These are phyloP conservation scores for Halophytophthora polymorphica DNA, from an alignment of 352 stramenopile genomes.

Conservation along the genomic window DNA sequence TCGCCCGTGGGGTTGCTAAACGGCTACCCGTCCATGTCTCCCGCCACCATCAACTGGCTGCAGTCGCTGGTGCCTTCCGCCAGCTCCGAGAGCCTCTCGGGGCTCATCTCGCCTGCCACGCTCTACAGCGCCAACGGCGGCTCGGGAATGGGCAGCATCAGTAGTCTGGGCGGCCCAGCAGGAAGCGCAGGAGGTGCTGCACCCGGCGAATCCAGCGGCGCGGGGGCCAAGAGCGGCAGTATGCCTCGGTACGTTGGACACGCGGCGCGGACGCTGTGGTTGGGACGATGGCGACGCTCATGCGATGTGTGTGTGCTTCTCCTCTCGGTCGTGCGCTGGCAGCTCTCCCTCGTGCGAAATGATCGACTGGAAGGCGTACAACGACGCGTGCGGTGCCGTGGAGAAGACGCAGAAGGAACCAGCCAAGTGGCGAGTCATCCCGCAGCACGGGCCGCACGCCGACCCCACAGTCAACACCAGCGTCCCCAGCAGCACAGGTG, in stretches of 20 bases:
- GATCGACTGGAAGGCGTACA: constrained; percentile 87
- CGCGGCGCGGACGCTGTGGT: background rate
- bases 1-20: constrained; percentile 44
- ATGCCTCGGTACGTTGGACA: constrained; percentile 28
- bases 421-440: constrained; percentile 75
- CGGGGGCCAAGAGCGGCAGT: constrained; percentile 8
- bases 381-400: constrained; percentile 41
- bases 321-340: background rate
- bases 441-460: constrained; percentile 67
- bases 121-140: constrained; percentile 26
- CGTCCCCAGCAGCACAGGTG: background rate
- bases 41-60: constrained; percentile 73
- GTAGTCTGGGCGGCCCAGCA: constrained; percentile 8
- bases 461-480: constrained; percentile 24
- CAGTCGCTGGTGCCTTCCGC: constrained; percentile 68
- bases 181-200: constrained; percentile 11
- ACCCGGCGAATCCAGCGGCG: constrained; percentile 7
- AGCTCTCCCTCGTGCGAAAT: constrained; percentile 68
- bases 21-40: constrained; percentile 66
- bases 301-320: background rate
- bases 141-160: constrained; percentile 13
- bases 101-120: constrained; percentile 53
- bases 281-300: background rate
- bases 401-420: constrained; percentile 62
- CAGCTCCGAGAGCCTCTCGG: constrained; percentile 59